phyloP scores from a whole-genome alignment of 805 yeast species.

The Saccharomycopsis malanga region DNA sequence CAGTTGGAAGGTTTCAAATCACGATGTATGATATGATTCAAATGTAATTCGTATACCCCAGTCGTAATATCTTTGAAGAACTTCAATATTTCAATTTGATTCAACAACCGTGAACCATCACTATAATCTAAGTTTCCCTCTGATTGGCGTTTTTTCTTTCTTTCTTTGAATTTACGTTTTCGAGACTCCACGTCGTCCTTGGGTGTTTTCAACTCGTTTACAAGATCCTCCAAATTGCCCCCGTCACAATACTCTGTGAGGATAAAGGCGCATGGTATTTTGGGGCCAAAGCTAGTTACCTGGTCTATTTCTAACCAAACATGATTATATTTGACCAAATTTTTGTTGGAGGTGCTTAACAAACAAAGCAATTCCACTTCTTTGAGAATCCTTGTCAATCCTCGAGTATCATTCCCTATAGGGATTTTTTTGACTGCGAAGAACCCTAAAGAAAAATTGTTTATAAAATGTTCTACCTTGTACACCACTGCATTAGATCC shows the following conservation, averaged over 20 bases:
- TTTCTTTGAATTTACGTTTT: slow-evolving; percentile 29
- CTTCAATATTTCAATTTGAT: slow-evolving; percentile 55
- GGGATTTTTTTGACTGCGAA: slow-evolving; percentile 84
- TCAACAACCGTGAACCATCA: slow-evolving; percentile 29
- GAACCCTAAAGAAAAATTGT: slow-evolving; percentile 62
- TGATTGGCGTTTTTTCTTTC: not conserved
- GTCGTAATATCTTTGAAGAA: slow-evolving; percentile 59
- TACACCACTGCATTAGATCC: slow-evolving; percentile 84
- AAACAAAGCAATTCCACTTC: slow-evolving; percentile 68
- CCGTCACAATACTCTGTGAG: slow-evolving; percentile 85
- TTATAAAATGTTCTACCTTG: slow-evolving; percentile 71
- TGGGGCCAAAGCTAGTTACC: slow-evolving; percentile 45
- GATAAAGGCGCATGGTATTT: slow-evolving; percentile 59
- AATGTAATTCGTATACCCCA: slow-evolving; percentile 70
- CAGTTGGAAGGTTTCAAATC: slow-evolving; percentile 90
- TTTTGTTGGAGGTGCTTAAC: slow-evolving; percentile 41
- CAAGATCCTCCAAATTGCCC: slow-evolving; percentile 72
- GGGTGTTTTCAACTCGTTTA: slow-evolving; percentile 34
- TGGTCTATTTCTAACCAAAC: slow-evolving; percentile 79
- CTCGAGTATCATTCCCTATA: slow-evolving; percentile 67
- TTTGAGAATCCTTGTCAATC: slow-evolving; percentile 60
- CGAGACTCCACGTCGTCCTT: slow-evolving; percentile 33
- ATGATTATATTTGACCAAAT: slow-evolving; percentile 79
- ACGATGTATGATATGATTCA: slow-evolving; percentile 72
- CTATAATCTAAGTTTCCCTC: not conserved